Percentiles rank a stretch among this genome's conserved stretches.
Conservation (phyloP, 345 rosid species). For the Reutealis trisperma region DNA sequence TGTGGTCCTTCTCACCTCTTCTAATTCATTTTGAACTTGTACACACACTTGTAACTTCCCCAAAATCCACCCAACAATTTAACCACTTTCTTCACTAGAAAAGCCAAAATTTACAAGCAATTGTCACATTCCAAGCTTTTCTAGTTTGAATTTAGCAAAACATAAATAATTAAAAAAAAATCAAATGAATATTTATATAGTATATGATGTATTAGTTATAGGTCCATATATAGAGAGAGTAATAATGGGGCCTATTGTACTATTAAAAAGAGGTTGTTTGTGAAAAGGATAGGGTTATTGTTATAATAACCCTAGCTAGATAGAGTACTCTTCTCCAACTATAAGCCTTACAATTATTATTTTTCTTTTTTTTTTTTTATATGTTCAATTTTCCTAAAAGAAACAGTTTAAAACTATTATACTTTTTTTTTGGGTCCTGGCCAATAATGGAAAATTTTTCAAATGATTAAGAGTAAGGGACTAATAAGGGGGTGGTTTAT, state of each 20-base stretch:
- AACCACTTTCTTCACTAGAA: neutral
- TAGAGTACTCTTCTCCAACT: neutral
- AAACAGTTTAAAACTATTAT: slow-evolving; percentile 9
- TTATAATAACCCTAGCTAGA: too few species aligned
- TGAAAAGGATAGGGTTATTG: slow-evolving; percentile 12
- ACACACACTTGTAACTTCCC: too few species aligned
- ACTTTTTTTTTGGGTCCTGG: neutral
- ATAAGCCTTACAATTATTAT: neutral
- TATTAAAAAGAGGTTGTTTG: neutral
- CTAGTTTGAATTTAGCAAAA: neutral
- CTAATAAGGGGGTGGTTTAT: too few species aligned
- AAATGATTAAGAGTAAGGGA: too few species aligned
- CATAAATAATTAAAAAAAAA: neutral
- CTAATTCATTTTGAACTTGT: neutral
- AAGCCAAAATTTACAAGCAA: slow-evolving; percentile 13
- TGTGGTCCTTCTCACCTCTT: neutral
- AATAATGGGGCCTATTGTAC: neutral
- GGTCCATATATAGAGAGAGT: too few species aligned
- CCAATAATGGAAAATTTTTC: neutral
- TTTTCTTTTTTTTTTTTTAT: neutral
- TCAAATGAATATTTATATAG: neutral
- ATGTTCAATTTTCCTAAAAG: neutral
- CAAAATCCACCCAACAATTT: too few species aligned
- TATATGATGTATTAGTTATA: neutral
- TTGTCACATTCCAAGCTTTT: slow-evolving; percentile 5